A percentile compares a stretch with the other conserved stretches of the same genome.
These are phyloP conservation scores for Penicillium maclennaniae DNA, from an alignment of 495 filamentous ascomycete species.

Conservation along the genomic window DNA sequence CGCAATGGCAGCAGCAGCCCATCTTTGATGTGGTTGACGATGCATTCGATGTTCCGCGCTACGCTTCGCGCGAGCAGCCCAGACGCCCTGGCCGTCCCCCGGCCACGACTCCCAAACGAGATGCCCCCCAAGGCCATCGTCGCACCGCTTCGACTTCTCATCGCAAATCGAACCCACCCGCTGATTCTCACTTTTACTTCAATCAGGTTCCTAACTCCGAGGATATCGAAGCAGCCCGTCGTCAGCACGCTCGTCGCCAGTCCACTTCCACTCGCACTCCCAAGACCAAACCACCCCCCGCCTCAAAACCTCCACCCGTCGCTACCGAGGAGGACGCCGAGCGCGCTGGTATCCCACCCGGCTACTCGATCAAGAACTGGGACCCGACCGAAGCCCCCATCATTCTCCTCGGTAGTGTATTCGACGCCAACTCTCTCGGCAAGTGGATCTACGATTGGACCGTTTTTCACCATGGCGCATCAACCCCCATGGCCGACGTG, in stretches of 20 bases:
- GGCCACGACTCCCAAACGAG: constrained; percentile 20
- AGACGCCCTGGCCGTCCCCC: constrained; percentile 24
- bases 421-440: constrained; percentile 94
- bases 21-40: constrained; percentile 56
- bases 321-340: constrained; percentile 85
- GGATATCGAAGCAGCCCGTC: constrained; percentile 42
- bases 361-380: constrained; percentile 98
- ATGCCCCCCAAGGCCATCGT: constrained; percentile 32
- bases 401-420: constrained; percentile 89
- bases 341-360: constrained; percentile 75
- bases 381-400: constrained; percentile 92
- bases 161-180: constrained; percentile 47
- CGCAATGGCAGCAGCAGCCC: constrained; percentile 48
- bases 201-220: constrained; percentile 47
- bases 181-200: constrained; percentile 53
- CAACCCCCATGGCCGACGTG: constrained; percentile 84
- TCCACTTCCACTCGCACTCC: constrained; percentile 48
- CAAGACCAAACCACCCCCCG: constrained; percentile 42
- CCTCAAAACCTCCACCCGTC: constrained; percentile 52
- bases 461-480: constrained; percentile 82
- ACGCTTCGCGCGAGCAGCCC: constrained; percentile 29
- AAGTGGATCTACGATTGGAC: constrained; percentile 99
- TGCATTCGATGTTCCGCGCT: constrained; percentile 43
- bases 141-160: constrained; percentile 34
- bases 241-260: constrained; percentile 44